These are phyloP conservation scores for Bonia amplexicaulis DNA, from an alignment of 176 grass and related monocot species.

Conservation along the genomic window DNA sequence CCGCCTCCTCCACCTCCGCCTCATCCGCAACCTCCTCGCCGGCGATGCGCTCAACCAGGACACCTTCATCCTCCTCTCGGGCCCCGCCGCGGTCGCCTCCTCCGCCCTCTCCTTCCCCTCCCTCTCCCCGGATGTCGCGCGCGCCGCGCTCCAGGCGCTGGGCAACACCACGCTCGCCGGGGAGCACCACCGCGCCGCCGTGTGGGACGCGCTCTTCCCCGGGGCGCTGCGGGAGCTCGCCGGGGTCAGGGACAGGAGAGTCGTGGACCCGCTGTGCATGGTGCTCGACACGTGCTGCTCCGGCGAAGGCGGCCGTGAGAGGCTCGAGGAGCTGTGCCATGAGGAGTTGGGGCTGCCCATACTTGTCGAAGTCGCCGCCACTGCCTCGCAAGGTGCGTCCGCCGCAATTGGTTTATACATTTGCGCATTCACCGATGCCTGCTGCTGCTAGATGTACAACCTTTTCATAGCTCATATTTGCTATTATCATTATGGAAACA, in stretches of 20 bases:
- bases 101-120: slow-evolving; percentile 27
- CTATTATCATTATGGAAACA: background rate
- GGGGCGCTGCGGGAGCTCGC: slow-evolving; percentile 42
- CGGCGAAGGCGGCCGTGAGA: slow-evolving; percentile 37
- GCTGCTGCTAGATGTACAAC: background rate
- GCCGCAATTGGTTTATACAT: background rate
- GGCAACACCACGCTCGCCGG: slow-evolving; percentile 65
- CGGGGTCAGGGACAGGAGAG: slow-evolving; percentile 35
- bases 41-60: slow-evolving; percentile 58
- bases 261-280: slow-evolving; percentile 83
- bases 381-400: slow-evolving; percentile 45
- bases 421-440: background rate
- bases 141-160: slow-evolving; percentile 59
- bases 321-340: slow-evolving; percentile 57
- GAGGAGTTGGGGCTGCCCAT: slow-evolving; percentile 37
- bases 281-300: slow-evolving; percentile 83
- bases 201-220: slow-evolving; percentile 72
- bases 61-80: slow-evolving; percentile 51
- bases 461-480: background rate
- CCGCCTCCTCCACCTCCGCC: slow-evolving; percentile 33
- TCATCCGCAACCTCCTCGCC: slow-evolving; percentile 81
- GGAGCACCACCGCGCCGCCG: slow-evolving; percentile 53
- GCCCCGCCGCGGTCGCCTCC: slow-evolving; percentile 33
- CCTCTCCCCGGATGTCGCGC: slow-evolving; percentile 27
- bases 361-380: slow-evolving; percentile 50